Evolutionary conservation across 2,329 filamentous ascomycete genomes (phyloP), one percentile per base, ranked within the genome.

Genomic region (Cladosporium colombiae): DNA sequence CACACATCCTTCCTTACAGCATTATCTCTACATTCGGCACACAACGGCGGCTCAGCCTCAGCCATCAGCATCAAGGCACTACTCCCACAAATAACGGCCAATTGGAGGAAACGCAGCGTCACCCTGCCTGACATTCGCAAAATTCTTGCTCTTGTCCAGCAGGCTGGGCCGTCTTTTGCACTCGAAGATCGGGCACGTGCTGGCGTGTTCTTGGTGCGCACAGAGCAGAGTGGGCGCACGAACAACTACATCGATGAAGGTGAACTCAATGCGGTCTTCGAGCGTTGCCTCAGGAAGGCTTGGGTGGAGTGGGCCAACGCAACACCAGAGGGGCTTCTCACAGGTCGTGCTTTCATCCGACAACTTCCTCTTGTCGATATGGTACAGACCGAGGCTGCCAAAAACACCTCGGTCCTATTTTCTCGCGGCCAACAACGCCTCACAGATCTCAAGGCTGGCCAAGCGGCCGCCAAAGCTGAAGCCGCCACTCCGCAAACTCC

Each of bases 371-470:
- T 85, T 64, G 83, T 84, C 10, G 73, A 82, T 3, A 81, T 90
- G 70, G 80, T 80, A 10, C 76, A 79, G 37, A 85, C 85, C 74
- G 78, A 81, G 5, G 85, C 85, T 0, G 75, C 78, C 31, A 66
- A 66, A 46, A 86, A 85, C 64, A 80, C 84, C 23, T 84, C 86
- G 14, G 84, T 86, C 1, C 70, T 89, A 6, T 81, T 89, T 31
- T 82, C 84, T 58, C 91, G 88, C 73, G 90, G 90, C 33, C 88
- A 91, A 70, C 85, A 85, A 66, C 85, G 88, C 8, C 81, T 93
- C n/a, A 83, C 87, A 65, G 87, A 90, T 59, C 81, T 93, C 70
- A 91, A 89, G 76, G 82, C 84, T 58, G 86, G 82, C 67, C 70
- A 69, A 62, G 67, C 71, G 29, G 68, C 66, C 69, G 76, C 74